Evolutionary conservation across 805 yeast genomes (phyloP), one percentile per base, ranked within the genome.

Genomic region (Metschnikowia sp.): DNA sequence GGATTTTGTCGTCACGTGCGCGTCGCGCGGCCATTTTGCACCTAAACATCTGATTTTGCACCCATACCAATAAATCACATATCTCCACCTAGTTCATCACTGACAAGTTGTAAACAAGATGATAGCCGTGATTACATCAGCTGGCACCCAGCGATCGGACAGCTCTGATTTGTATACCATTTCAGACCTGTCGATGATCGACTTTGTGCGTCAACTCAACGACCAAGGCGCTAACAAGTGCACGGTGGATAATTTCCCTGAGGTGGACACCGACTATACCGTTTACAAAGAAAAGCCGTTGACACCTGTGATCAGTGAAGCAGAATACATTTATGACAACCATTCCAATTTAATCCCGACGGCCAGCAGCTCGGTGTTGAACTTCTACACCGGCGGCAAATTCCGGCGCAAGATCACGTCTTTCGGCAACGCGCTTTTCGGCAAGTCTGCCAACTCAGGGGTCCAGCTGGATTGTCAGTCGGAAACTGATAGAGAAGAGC

Each of bases 121-220:
- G 15, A 37, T 40, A 39, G 41, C 39, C 26, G 43, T 47, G 13
- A 28, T 35, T 33, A 48, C 35, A 22, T 50, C 53, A 10, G 39
- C 46, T 10, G 29, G 34, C 10, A 44, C 50, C 9, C 39, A 28
- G 5, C 28, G 37, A 36, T 36, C 48, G 32, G 45, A 41, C 28
- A 46, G 39, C 19, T 46, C 50, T 29, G 42, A 38, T 10, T 22
- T 22, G 26, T 46, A 36, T 36, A 38, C 48, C 12, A 42, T 50
- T 36, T 50, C 53, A 28, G 50, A 50, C 34, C 50, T 44, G 53
- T 50, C 53, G 15, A 50, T 50, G 53, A 46, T 50, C 31, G 53
- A 50, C n/a, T 44, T 50, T 40, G 53, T 50, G 39, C 53, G 53
- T 32, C 44, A 44, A 32, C 43, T 50, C 15, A 50, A 50, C 32